Percentiles rank a stretch among this genome's conserved stretches.
These are phyloP conservation scores for Massospora cicadina DNA, from an alignment of 371 early-diverging fungal species.

Conservation along the genomic window DNA sequence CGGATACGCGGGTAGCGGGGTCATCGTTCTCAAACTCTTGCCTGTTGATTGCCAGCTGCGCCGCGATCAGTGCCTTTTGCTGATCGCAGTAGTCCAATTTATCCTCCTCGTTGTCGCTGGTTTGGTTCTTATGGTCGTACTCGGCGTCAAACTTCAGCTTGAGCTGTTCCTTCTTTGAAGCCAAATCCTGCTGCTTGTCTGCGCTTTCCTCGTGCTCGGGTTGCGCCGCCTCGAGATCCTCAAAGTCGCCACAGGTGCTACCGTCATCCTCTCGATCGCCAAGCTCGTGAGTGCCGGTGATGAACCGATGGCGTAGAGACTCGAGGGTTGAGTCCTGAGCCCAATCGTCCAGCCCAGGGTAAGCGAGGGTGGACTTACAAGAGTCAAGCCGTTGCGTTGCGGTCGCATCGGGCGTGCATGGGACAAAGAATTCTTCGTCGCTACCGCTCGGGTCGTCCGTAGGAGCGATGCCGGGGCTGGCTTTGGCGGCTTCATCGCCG, in stretches of 20 bases:
- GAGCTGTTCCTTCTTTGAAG: conserved; percentile 71
- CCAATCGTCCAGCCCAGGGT: conserved; percentile 41
- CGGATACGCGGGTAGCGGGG: conserved; percentile 45
- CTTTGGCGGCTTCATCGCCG: conserved; percentile 22
- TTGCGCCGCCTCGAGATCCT: conserved; percentile 60
- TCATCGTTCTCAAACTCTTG: conserved; percentile 76
- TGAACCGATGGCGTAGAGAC: conserved; percentile 56
- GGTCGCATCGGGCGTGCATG: conserved; percentile 25
- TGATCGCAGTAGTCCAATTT: conserved; percentile 68
- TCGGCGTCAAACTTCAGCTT: conserved; percentile 83
- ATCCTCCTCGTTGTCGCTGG: conserved; percentile 39
- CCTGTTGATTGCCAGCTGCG: conserved; percentile 59
- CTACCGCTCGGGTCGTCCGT: conserved; percentile 17
- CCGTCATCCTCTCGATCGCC: conserved; percentile 27
- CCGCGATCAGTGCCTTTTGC: conserved; percentile 67
- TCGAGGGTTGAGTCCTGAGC: conserved; percentile 53
- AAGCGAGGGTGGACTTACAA: conserved; percentile 33
- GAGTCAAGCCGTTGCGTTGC: conserved; percentile 35
- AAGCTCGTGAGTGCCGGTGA: conserved; percentile 47
- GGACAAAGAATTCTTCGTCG: conserved; percentile 38
- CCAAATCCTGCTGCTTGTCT: conserved; percentile 30
- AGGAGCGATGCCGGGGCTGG: background rate
- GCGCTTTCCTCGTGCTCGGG: conserved; percentile 17
- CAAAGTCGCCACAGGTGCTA: conserved; percentile 70
- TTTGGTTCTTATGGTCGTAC: conserved; percentile 35